phyloP scores from a whole-genome alignment of 2,329 filamentous ascomycete species.

The Claviceps purpurea region DNA sequence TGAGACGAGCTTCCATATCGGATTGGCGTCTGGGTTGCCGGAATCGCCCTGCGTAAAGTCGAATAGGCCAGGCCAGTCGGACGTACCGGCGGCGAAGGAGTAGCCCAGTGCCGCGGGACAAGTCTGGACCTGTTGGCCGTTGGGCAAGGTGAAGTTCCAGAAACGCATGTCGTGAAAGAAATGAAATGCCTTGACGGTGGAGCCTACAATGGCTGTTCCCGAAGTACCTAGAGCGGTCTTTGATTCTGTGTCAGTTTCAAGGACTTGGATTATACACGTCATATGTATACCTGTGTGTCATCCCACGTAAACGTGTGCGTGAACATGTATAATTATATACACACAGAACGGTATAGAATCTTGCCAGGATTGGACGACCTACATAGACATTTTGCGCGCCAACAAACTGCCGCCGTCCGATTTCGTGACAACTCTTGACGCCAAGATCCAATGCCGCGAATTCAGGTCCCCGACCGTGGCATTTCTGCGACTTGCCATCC shows the following conservation, averaged over 20 bases:
- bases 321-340: no score
- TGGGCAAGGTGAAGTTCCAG: conserved; percentile 59
- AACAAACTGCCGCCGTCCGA: conserved; percentile 57
- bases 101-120: conserved; percentile 84
- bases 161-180: conserved; percentile 71
- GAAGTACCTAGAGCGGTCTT: conserved; percentile 26
- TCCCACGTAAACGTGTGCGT: no score
- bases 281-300: no score
- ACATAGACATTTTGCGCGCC: conserved; percentile 37
- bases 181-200: conserved; percentile 68
- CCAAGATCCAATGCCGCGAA: conserved; percentile 58
- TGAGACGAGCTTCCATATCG: conserved; percentile 68
- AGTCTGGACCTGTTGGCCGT: conserved; percentile 57
- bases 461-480: conserved; percentile 60
- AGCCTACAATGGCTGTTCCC: conserved; percentile 42
- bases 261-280: not conserved
- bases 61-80: conserved; percentile 80
- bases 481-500: conserved; percentile 54
- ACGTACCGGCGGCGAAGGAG: conserved; percentile 84
- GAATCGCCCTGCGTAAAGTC: conserved; percentile 85
- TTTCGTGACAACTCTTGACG: conserved; percentile 60
- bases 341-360: no score
- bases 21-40: conserved; percentile 53
- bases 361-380: conserved; percentile 8
- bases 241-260: not conserved